Conservation (phyloP, 257 asterid species). For the Mitragyna speciosa region DNA sequence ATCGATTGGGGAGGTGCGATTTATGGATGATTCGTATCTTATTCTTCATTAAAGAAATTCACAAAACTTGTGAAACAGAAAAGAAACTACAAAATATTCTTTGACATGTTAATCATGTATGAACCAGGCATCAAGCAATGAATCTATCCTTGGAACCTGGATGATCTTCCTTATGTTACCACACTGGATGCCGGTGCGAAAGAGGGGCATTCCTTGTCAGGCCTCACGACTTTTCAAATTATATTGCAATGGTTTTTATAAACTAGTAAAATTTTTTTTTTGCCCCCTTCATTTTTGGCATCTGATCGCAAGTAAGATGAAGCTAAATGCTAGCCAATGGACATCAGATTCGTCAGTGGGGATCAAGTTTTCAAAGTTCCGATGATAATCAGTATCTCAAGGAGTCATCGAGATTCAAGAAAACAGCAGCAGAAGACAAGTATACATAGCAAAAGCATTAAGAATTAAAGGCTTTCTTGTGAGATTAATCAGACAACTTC, state of each 20-base stretch:
- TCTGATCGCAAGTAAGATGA: conserved; percentile 17
- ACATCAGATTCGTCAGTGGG: background rate
- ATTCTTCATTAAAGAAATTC: conserved; percentile 1
- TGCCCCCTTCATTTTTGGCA: background rate
- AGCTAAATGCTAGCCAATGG: background rate
- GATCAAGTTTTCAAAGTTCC: background rate
- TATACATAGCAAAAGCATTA: background rate
- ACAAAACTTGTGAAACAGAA: background rate
- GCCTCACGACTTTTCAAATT: background rate
- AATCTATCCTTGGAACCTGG: background rate
- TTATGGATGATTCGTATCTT: background rate
- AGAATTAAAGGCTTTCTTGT: conserved; percentile 5
- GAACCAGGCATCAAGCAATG: background rate
- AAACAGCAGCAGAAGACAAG: background rate
- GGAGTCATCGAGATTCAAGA: background rate
- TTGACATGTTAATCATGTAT: background rate
- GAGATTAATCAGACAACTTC: background rate
- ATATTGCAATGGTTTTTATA: background rate
- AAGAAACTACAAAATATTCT: conserved; percentile 6
- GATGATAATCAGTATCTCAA: background rate
- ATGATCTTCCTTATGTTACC: background rate
- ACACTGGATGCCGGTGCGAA: background rate
- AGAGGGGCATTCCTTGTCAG: background rate
- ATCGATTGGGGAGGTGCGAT: background rate
- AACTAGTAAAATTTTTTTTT: background rate